Conservation (phyloP, 2,329 filamentous ascomycete species). For the Claviceps capensis region DNA sequence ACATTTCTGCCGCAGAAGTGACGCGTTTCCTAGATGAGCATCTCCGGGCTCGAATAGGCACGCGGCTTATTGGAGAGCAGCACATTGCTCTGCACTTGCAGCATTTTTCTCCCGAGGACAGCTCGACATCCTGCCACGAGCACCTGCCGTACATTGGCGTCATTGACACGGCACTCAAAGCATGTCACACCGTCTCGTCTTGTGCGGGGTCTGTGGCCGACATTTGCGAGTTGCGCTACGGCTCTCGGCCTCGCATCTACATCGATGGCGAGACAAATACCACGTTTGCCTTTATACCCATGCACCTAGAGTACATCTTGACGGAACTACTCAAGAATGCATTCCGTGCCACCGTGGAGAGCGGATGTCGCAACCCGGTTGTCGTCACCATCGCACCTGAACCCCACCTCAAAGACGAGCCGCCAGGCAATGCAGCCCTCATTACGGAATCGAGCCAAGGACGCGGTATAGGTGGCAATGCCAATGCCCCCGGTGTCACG, state of each 20-base stretch:
- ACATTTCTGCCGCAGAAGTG: slow-evolving; percentile 72
- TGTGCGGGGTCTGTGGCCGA: slow-evolving; percentile 89
- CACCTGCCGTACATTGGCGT: slow-evolving; percentile 72
- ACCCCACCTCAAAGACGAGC: slow-evolving; percentile 24
- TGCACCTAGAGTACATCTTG: slow-evolving; percentile 93
- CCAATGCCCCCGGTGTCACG: slow-evolving; percentile 67
- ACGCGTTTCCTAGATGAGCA: slow-evolving; percentile 89
- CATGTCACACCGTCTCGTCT: slow-evolving; percentile 64
- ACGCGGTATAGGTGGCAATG: slow-evolving; percentile 14
- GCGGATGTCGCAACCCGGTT: slow-evolving; percentile 65
- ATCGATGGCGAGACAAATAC: slow-evolving; percentile 79
- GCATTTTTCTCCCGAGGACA: slow-evolving; percentile 44
- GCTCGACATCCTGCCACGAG: slow-evolving; percentile 36
- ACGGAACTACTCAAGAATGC: slow-evolving; percentile 95
- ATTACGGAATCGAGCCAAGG: slow-evolving; percentile 24
- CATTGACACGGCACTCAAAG: slow-evolving; percentile 80
- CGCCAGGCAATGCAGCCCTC: slow-evolving; percentile 10
- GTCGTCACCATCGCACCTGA: slow-evolving; percentile 83
- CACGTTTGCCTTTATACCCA: slow-evolving; percentile 86
- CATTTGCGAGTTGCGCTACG: slow-evolving; percentile 93
- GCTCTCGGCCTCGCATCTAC: slow-evolving; percentile 64
- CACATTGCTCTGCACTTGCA: slow-evolving; percentile 84
- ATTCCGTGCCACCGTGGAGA: slow-evolving; percentile 85
- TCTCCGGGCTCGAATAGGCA: slow-evolving; percentile 85
- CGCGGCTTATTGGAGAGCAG: slow-evolving; percentile 86